A percentile compares a stretch with the other conserved stretches of the same genome.
These are phyloP conservation scores for Solanum tarijense DNA, from an alignment of 257 asterid species.

Conservation along the genomic window DNA sequence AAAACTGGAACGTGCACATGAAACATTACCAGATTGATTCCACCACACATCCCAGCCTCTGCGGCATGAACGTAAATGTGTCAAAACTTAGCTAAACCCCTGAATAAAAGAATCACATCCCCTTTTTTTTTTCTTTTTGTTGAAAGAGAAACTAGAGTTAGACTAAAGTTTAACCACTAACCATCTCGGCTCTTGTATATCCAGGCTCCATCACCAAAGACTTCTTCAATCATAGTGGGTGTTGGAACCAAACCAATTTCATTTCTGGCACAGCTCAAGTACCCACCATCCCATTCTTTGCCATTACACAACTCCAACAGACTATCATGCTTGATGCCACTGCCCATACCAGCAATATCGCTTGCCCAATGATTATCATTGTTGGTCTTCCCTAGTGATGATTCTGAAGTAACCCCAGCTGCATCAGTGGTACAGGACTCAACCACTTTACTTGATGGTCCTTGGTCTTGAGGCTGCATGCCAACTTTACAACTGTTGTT, in stretches of 20 bases:
- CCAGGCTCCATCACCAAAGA: slow-evolving; percentile 33
- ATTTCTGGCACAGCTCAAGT: slow-evolving; percentile 13
- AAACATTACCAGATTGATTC: neutral
- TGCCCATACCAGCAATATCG: neutral
- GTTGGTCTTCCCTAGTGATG: slow-evolving; percentile 1
- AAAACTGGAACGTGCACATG: neutral
- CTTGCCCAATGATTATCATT: slow-evolving; percentile 5
- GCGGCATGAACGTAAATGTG: neutral
- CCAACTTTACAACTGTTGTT: neutral
- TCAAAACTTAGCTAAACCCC: neutral
- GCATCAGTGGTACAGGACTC: neutral
- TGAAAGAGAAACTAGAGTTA: neutral
- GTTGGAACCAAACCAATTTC: slow-evolving; percentile 33
- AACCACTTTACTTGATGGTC: neutral
- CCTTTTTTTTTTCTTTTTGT: neutral
- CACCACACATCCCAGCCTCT: neutral
- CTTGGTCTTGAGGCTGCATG: neutral
- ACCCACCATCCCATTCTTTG: slow-evolving; percentile 32
- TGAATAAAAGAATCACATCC: neutral
- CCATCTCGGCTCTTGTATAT: slow-evolving; percentile 15
- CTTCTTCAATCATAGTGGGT: slow-evolving; percentile 38
- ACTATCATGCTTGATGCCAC: neutral
- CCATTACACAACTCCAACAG: slow-evolving; percentile 13
- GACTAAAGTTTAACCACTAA: neutral
- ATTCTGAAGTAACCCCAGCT: neutral